Percentiles rank a stretch among this genome's conserved stretches.
phyloP scores from a whole-genome alignment of 306 rosid genomes.

The Corylus avellana region DNA sequence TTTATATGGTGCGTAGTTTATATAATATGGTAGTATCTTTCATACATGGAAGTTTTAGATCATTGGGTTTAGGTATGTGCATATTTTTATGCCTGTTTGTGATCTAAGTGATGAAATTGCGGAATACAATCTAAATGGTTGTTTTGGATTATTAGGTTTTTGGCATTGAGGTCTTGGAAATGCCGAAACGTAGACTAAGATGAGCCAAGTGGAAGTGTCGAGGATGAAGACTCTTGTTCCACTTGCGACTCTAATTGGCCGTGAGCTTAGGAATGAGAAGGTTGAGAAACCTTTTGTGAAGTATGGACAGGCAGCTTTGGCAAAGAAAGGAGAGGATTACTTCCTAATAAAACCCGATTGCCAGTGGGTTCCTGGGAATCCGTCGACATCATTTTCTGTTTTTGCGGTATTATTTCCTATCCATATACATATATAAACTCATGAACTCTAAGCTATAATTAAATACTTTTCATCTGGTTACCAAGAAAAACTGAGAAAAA shows the following conservation, averaged over 20 bases:
- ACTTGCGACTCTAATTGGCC: constrained; percentile 90
- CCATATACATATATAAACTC: constrained; percentile 1
- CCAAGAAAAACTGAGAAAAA: background rate
- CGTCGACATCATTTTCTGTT: constrained; percentile 76
- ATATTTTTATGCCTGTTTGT: background rate
- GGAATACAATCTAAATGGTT: constrained; percentile 11
- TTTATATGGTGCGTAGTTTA: background rate
- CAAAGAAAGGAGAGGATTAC: constrained; percentile 97
- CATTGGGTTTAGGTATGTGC: background rate
- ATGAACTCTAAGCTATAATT: constrained; percentile 2
- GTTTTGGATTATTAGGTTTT: constrained; percentile 26
- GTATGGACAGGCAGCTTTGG: constrained; percentile 97
- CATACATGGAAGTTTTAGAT: background rate
- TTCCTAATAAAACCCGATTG: constrained; percentile 81
- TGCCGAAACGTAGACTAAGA: constrained; percentile 53
- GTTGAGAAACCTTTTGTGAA: constrained; percentile 81
- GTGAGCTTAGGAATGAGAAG: constrained; percentile 78
- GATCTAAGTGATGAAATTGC: background rate
- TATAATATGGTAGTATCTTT: background rate
- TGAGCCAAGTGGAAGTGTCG: constrained; percentile 68
- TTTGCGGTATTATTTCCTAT: constrained; percentile 71
- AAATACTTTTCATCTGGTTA: background rate
- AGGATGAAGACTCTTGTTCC: constrained; percentile 69
- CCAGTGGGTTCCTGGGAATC: constrained; percentile 72
- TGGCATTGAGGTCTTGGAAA: constrained; percentile 34